Evolutionary conservation across 1,284 basidiomycete genomes (phyloP).

Genomic region (Macrocystidia cucumis): DNA sequence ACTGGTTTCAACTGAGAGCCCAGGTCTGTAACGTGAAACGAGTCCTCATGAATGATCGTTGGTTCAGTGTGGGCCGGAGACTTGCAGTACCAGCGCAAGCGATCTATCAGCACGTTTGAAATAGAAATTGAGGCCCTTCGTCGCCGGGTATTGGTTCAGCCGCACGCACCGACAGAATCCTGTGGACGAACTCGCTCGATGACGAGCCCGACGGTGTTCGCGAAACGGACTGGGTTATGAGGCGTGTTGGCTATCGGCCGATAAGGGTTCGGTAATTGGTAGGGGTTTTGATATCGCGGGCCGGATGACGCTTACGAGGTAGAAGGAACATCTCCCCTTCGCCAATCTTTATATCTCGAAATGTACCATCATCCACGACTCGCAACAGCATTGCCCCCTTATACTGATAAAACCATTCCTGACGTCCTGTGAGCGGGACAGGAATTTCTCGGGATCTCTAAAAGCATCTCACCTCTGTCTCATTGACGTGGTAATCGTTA

Average conservation of each 20-base stretch:
- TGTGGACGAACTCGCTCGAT: constrained; percentile 84
- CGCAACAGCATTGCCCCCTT: constrained; percentile 87
- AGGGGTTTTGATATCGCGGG: too few relatives aligned
- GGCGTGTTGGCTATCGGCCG: constrained; percentile 74
- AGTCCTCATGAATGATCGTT: constrained; percentile 80
- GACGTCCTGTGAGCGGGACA: not conserved
- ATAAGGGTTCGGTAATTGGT: not conserved
- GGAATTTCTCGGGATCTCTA: not conserved
- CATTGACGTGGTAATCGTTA: constrained; percentile 90
- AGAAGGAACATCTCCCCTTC: constrained; percentile 97
- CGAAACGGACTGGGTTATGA: constrained; percentile 90
- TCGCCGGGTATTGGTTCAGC: not conserved
- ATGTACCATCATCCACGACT: constrained; percentile 81
- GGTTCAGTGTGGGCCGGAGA: constrained; percentile 61
- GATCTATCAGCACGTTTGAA: constrained; percentile 45
- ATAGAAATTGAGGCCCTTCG: constrained; percentile 1
- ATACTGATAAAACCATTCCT: constrained; percentile 97
- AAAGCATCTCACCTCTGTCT: constrained; percentile 61
- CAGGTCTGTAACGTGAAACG: constrained; percentile 87
- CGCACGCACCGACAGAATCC: constrained; percentile 41
- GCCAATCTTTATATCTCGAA: constrained; percentile 83
- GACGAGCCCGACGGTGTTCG: constrained; percentile 91
- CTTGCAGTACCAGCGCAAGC: constrained; percentile 91
- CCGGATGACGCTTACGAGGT: constrained; percentile 50
- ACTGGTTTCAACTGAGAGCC: constrained; percentile 92